Conservation (phyloP, 768 basidiomycete species). For the Panellus pusillus region DNA sequence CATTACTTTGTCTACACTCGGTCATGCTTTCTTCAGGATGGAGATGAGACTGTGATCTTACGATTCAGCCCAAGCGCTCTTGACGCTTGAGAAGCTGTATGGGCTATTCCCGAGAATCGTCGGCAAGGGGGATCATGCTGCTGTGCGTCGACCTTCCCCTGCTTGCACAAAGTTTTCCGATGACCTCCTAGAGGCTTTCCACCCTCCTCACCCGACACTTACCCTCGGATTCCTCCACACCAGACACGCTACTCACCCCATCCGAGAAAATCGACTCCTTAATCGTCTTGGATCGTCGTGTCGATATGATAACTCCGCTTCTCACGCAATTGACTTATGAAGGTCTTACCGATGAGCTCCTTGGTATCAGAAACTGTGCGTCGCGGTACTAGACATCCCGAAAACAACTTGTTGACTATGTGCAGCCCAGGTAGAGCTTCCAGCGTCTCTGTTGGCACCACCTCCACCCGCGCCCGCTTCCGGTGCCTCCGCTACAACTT, state of each 20-base stretch:
- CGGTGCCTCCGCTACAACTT: conserved; percentile 40
- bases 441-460: conserved; percentile 63
- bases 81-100: conserved; percentile 79
- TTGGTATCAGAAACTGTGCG: conserved; percentile 88
- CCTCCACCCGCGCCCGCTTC: conserved; percentile 45
- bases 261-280: conserved; percentile 78
- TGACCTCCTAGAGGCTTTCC: conserved; percentile 62
- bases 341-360: conserved; percentile 89
- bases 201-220: conserved; percentile 65
- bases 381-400: conserved; percentile 3
- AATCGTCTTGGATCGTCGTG: conserved; percentile 85
- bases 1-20: conserved; percentile 4
- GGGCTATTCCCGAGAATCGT: conserved; percentile 90
- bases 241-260: conserved; percentile 42
- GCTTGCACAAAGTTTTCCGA: neutral
- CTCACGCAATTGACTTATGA: conserved; percentile 96
- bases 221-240: conserved; percentile 35
- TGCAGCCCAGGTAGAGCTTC: conserved; percentile 79
- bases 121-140: conserved; percentile 89
- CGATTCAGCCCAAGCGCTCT: conserved; percentile 84
- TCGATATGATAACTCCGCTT: conserved; percentile 94
- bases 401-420: conserved; percentile 1
- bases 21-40: conserved; percentile 59
- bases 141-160: conserved; percentile 43
- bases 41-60: conserved; percentile 89